A percentile compares a stretch with the other conserved stretches of the same genome.
phyloP scores from a whole-genome alignment of 140 eudicot genomes.

The Anethum foeniculum region DNA sequence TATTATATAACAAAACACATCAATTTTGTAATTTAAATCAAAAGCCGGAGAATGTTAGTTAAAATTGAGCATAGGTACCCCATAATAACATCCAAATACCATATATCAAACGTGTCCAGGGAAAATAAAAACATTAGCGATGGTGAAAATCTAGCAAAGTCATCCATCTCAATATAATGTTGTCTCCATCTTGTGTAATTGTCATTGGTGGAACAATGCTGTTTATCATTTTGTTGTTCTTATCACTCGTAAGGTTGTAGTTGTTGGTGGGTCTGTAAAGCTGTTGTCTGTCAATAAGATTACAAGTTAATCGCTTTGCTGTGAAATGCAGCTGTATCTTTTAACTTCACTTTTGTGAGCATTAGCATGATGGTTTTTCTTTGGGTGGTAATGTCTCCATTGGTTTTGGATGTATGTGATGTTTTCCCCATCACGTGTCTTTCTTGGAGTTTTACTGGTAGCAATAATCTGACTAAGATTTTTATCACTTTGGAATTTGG shows the following conservation, averaged over 20 bases:
- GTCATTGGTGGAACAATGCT: too few relatives aligned
- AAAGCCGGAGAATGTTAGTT: too few relatives aligned
- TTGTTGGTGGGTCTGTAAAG: not conserved
- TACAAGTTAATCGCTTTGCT: not conserved
- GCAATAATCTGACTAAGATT: not conserved
- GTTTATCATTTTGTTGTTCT: not conserved
- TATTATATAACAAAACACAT: too few relatives aligned
- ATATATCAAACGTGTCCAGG: too few relatives aligned
- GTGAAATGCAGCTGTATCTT: conserved; percentile 2
- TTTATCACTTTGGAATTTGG: not conserved
- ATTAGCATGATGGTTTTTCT: not conserved
- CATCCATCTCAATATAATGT: too few relatives aligned
- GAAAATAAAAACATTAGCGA: too few relatives aligned
- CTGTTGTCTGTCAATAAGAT: not conserved
- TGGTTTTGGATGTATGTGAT: not conserved
- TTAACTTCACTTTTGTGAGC: not conserved
- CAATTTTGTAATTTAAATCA: too few relatives aligned
- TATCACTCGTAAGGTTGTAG: not conserved
- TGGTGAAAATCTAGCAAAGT: too few relatives aligned
- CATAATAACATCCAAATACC: too few relatives aligned
- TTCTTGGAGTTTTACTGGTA: not conserved
- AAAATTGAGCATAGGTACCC: too few relatives aligned
- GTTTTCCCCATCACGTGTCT: not conserved
- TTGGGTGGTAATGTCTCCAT: not conserved
- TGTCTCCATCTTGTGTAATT: too few relatives aligned